Percentiles rank a stretch among this genome's conserved stretches.
These are phyloP conservation scores for Eucalyptus camaldulensis DNA, from an alignment of 345 rosid species.

Conservation along the genomic window DNA sequence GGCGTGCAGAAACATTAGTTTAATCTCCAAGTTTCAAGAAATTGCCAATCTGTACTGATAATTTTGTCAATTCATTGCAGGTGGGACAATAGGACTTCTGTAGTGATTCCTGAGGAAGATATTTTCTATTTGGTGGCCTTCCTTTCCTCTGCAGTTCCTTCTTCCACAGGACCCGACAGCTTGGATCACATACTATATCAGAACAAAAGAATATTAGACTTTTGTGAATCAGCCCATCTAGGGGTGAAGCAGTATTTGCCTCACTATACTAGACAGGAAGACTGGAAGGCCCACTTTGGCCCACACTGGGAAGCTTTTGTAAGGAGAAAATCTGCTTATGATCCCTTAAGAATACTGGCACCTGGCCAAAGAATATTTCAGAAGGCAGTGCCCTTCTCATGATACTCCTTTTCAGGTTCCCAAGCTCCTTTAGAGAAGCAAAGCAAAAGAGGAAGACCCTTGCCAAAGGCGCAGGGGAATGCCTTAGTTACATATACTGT, in stretches of 20 bases:
- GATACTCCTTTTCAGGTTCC: constrained; percentile 1
- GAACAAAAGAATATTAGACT: constrained; percentile 57
- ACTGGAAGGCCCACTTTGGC: constrained; percentile 85
- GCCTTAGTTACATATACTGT: constrained; percentile 4
- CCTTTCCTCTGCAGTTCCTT: constrained; percentile 75
- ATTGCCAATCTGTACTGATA: neutral
- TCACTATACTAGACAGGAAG: constrained; percentile 60
- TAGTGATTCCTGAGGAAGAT: constrained; percentile 75
- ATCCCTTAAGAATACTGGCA: constrained; percentile 81
- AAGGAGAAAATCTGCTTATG: constrained; percentile 63
- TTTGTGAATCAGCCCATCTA: constrained; percentile 38
- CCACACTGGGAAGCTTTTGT: constrained; percentile 56
- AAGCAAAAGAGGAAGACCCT: neutral
- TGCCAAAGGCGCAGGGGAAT: neutral
- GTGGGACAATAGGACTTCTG: constrained; percentile 98
- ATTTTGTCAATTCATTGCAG: constrained; percentile 22
- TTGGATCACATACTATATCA: constrained; percentile 54
- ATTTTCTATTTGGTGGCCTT: constrained; percentile 88
- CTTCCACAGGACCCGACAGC: constrained; percentile 62
- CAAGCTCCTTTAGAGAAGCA: neutral
- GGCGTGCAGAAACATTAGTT: neutral
- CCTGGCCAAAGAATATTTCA: constrained; percentile 88
- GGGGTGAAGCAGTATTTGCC: constrained; percentile 90
- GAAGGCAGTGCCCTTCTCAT: constrained; percentile 38
- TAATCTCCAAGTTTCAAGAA: neutral